Evolutionary conservation across 2,329 filamentous ascomycete species (phyloP).

Genomic region (Fusarium secorum): DNA sequence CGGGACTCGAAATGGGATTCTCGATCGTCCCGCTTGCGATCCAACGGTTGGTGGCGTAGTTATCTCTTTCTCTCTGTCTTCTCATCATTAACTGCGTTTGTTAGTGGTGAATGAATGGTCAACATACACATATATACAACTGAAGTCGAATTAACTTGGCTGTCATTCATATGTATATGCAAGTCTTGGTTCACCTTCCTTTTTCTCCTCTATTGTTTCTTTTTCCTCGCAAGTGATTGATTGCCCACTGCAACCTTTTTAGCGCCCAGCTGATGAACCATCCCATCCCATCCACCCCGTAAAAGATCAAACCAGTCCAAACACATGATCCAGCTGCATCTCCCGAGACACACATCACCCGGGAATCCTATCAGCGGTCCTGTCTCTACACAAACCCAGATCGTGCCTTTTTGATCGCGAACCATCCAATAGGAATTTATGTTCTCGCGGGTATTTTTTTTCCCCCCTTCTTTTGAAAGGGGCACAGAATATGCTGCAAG

Average conservation of each 20-base stretch:
- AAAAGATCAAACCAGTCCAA: not conserved
- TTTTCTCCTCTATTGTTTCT: not conserved
- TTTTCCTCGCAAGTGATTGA: not conserved
- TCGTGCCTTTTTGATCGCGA: not conserved
- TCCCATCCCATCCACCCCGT: not conserved
- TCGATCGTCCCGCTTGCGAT: constrained; percentile 27
- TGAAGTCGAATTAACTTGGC: not conserved
- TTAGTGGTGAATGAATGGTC: not conserved
- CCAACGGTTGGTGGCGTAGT: constrained; percentile 21
- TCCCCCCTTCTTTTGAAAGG: not conserved
- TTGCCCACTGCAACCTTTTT: not conserved
- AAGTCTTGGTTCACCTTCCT: not conserved
- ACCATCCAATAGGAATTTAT: not conserved
- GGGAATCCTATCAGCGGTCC: not conserved
- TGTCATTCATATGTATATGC: not conserved
- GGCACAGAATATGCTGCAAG: constrained; percentile 5
- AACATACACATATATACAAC: not conserved
- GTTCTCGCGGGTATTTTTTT: not conserved
- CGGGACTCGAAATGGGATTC: constrained; percentile 21
- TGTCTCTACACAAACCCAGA: not conserved
- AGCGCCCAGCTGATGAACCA: not conserved
- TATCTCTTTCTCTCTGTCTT: not conserved
- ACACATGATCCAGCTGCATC: constrained; percentile 10
- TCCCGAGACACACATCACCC: constrained; percentile 16
- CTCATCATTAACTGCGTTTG: not conserved